Evolutionary conservation across 768 basidiomycete species (phyloP), one percentile per base, ranked within the genome.

Genomic region (Boletus tomentosulus): DNA sequence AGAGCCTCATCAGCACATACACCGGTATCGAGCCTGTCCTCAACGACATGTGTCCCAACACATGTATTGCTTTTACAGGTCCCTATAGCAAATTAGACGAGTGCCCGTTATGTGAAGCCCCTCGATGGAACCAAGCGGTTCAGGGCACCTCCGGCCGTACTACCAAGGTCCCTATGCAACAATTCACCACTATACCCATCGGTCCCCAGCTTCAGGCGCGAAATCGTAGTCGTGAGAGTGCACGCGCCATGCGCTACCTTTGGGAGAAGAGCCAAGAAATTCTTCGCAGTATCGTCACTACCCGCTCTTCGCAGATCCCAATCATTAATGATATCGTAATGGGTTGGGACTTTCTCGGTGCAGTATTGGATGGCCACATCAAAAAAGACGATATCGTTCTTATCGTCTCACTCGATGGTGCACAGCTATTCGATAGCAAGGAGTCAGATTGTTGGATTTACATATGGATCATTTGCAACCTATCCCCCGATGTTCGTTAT

Each of bases 161-260:
- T 0, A 31, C 43, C 4, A 68, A 70, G 48, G 56, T 71, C 2
- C 61, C 76, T 0, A 61, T 65, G 1, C 60, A 72, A 15, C 62
- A 71, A 13, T 72, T 73, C 30, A 52, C 51, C 6, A 79, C 76
- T 0, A 70, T 79, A 24, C 75, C 68, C 0, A 41, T 78, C 15
- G 75, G 76, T 4, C 77, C 75, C 1, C 76, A 77, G 46, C 50
- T 79, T 0, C 77, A 79, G 47, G 74, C 77, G 0, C 57, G 73
- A 1, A 62, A 70, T 15, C 53, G 67, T 0, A 61, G 52, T 13
- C 52, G 38, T 0, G 51, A 58, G 1, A 55, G 65, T 13, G 67
- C 76, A 0, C 25, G 46, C 1, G 51, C 59, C 0, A 64, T 76
- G 62, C 25, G 38, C 0, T 74, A 76, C 50, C 60, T 68, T 2